Conservation (phyloP, 2,329 filamentous ascomycete species). For the Colletotrichum liaoningense region DNA sequence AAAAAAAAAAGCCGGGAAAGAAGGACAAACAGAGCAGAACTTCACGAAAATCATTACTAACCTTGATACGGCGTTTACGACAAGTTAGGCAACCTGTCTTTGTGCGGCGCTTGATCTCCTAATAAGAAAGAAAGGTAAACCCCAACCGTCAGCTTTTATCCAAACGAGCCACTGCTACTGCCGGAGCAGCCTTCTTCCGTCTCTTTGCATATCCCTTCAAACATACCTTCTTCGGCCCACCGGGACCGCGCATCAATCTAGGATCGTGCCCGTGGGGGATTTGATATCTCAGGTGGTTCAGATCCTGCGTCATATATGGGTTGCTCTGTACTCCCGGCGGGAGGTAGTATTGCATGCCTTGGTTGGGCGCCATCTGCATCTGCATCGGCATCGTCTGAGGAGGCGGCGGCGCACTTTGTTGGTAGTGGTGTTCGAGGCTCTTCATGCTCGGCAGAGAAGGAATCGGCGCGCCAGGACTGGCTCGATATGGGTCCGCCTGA, state of each 20-base stretch:
- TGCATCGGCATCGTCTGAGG: slow-evolving; percentile 49
- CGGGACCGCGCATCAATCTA: slow-evolving; percentile 56
- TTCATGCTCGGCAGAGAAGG: slow-evolving; percentile 55
- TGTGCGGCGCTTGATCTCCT: slow-evolving; percentile 73
- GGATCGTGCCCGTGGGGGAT: slow-evolving; percentile 59
- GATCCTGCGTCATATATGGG: slow-evolving; percentile 44
- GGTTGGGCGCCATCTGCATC: slow-evolving; percentile 47
- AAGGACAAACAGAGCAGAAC: background rate
- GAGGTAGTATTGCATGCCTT: slow-evolving; percentile 56
- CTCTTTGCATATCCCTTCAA: slow-evolving; percentile 6
- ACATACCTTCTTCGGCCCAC: slow-evolving; percentile 69
- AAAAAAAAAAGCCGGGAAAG: no score
- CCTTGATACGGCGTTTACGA: slow-evolving; percentile 72
- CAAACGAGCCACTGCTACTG: background rate
- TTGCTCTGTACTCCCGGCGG: slow-evolving; percentile 41
- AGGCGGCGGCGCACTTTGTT: slow-evolving; percentile 40
- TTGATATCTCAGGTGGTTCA: slow-evolving; percentile 60
- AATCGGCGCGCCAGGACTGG: slow-evolving; percentile 45
- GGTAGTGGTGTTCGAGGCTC: slow-evolving; percentile 51
- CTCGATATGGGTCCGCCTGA: slow-evolving; percentile 50
- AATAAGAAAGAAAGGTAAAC: slow-evolving; percentile 32
- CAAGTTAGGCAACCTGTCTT: slow-evolving; percentile 74
- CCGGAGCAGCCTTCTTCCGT: background rate
- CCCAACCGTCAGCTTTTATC: slow-evolving; percentile 11
- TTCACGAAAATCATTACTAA: slow-evolving; percentile 50